phyloP scores from a whole-genome alignment of 2,329 filamentous ascomycete genomes.

The Karstenula rhodostoma region DNA sequence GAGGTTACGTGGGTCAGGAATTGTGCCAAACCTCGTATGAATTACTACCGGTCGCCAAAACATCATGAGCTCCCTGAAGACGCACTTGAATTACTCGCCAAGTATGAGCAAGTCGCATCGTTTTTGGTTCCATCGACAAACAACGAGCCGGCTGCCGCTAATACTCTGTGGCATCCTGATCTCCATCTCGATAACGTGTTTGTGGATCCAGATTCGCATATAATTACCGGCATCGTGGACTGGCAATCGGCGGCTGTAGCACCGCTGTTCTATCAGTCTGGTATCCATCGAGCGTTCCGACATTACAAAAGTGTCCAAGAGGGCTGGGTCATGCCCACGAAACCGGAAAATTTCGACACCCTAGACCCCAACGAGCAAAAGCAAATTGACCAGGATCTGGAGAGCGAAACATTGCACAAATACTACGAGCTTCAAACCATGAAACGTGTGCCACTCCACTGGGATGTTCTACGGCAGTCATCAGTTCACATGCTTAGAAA shows the following conservation, averaged over 20 bases:
- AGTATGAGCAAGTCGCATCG: constrained; percentile 30
- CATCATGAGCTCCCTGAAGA: constrained; percentile 16
- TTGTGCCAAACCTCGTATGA: constrained; percentile 19
- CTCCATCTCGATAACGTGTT: constrained; percentile 40
- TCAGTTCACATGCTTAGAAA: constrained; percentile 33
- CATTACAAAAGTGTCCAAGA: constrained; percentile 38
- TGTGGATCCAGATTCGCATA: constrained; percentile 26
- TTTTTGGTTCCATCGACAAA: constrained; percentile 26
- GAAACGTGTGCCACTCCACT: constrained; percentile 40
- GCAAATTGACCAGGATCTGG: constrained; percentile 36
- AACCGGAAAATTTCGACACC: constrained; percentile 38
- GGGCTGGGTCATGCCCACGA: constrained; percentile 40
- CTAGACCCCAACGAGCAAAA: constrained; percentile 36
- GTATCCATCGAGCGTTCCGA: constrained; percentile 42
- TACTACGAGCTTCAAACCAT: constrained; percentile 45
- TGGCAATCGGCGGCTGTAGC: constrained; percentile 34
- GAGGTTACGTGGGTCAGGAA: constrained; percentile 15
- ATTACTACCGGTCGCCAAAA: constrained; percentile 17
- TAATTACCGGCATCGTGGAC: constrained; percentile 36
- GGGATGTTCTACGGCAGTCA: constrained; percentile 32
- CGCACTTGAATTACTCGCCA: constrained; percentile 28
- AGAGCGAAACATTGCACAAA: constrained; percentile 46
- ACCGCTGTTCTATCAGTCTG: constrained; percentile 24
- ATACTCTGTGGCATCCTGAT: constrained; percentile 44
- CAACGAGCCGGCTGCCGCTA: constrained; percentile 21